Conservation (phyloP, 495 filamentous ascomycete genomes). For the Aspergillus steynii region DNA sequence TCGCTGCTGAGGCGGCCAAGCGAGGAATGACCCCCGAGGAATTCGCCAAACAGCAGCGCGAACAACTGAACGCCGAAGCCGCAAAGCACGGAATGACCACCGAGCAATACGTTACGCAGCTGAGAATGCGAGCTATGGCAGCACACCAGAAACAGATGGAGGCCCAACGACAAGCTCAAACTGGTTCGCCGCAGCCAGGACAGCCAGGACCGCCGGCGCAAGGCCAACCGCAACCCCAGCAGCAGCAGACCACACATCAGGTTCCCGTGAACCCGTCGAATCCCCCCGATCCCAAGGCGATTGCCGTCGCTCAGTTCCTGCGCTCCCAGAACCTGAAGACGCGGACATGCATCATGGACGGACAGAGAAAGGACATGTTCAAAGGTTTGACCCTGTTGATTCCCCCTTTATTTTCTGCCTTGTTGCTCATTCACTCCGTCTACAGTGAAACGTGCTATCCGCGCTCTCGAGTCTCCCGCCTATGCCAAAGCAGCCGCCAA, state of each 20-base stretch:
- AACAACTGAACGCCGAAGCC: slow-evolving; percentile 61
- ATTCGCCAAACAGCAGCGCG: slow-evolving; percentile 62
- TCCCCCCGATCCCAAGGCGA: slow-evolving; percentile 80
- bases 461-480: slow-evolving; percentile 84
- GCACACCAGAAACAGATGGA: slow-evolving; percentile 49
- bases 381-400: slow-evolving; percentile 57
- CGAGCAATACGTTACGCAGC: slow-evolving; percentile 63
- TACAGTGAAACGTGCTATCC: slow-evolving; percentile 93
- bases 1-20: slow-evolving; percentile 72
- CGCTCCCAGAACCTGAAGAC: slow-evolving; percentile 82
- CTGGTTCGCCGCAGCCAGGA: slow-evolving; percentile 43
- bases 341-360: slow-evolving; percentile 89
- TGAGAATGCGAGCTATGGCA: slow-evolving; percentile 63
- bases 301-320: slow-evolving; percentile 90
- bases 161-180: slow-evolving; percentile 46
- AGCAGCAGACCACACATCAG: slow-evolving; percentile 44
- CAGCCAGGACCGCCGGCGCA: slow-evolving; percentile 35
- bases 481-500: slow-evolving; percentile 78
- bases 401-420: not conserved
- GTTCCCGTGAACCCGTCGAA: slow-evolving; percentile 62
- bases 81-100: slow-evolving; percentile 61
- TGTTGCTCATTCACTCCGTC: not conserved
- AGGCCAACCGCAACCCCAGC: slow-evolving; percentile 32
- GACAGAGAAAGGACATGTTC: slow-evolving; percentile 98
- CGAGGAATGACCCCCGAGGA: slow-evolving; percentile 74